Base-by-base conservation (phyloP, 2,329 filamentous ascomycete species). In the Alternaria sp. region DNA sequence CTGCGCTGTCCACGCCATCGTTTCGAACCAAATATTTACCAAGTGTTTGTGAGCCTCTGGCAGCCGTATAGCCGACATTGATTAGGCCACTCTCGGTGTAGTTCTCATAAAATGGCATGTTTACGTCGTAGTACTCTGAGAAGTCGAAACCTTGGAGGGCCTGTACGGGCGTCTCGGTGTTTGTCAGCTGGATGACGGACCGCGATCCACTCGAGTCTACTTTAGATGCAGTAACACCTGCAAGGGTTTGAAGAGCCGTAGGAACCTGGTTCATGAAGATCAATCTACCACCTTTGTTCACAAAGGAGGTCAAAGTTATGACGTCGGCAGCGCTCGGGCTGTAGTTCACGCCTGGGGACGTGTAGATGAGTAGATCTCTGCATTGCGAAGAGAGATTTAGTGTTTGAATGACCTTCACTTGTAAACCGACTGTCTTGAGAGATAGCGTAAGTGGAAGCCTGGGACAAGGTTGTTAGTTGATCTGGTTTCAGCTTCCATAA, bases 261-360 rank as follows among this genome's bases (percentile, higher is more conserved):
- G 58, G 58, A n/a, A 60, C 58, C 32, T 40, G 16, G 41, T 34
- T 60, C 58, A 60, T 60, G 32, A 60, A 60, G n/a, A 60, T 53
- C n/a, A 60, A 30, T 5, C 20, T 48, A 38, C 58, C 58, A n/a
- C 58, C 58, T 27, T 38, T 57, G 32, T 48, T 4, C 32, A 60
- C 58, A 27, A 60, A 60, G 2, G 58, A 60, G 5, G 32, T 57
- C 34, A 60, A 48, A 6, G 54, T 16, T 11, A 32, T 6, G 10
- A 60, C 48, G 52, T 60, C 53, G 11, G 54, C 41, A 20, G 54
- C 28, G 27, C 32, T 60, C 28, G 58, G 58, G 46, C 25, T 57
- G 48, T 60, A 60, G 48, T 14, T 48, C 54, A 60, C 54, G 46
- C 54, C 28, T 3, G 58, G 53, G 22, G 58, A 20, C 20, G 58